These are phyloP conservation scores for Clonostachys rosea DNA, from an alignment of 2,329 filamentous ascomycete genomes.

Conservation along the genomic window DNA sequence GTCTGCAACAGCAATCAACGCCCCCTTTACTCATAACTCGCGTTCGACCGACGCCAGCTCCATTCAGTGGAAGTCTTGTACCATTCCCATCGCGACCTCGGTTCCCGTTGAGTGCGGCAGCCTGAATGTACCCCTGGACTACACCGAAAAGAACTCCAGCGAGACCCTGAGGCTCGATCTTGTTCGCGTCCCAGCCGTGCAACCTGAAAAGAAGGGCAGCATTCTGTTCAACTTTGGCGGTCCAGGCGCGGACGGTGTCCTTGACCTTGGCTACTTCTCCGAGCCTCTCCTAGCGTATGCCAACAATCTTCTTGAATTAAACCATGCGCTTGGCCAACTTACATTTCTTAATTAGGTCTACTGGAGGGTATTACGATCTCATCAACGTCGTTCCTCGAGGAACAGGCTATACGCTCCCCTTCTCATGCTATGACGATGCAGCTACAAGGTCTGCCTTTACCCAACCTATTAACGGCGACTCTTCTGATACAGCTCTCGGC, in stretches of 20 bases:
- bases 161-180: slow-evolving; percentile 22
- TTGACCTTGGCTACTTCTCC: not conserved
- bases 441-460: not conserved
- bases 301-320: not conserved
- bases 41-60: too few relatives aligned
- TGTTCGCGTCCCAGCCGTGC: slow-evolving; percentile 18
- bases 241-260: slow-evolving; percentile 14
- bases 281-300: not conserved
- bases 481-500: slow-evolving; percentile 11
- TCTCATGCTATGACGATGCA: slow-evolving; percentile 11
- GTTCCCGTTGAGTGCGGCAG: slow-evolving; percentile 20
- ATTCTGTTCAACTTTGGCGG: slow-evolving; percentile 33
- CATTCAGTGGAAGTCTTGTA: not conserved
- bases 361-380: slow-evolving; percentile 16
- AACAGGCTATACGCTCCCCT: slow-evolving; percentile 15
- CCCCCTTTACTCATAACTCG: too few relatives aligned
- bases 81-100: not conserved
- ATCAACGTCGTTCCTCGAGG: slow-evolving; percentile 17
- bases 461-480: slow-evolving; percentile 3
- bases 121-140: slow-evolving; percentile 32
- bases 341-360: slow-evolving; percentile 7
- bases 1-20: too few relatives aligned
- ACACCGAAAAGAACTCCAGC: slow-evolving; percentile 8
- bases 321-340: not conserved
- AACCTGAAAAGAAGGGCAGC: slow-evolving; percentile 22